Base-by-base conservation (phyloP, 139 green algal species). In the Dunaliella primolecta region DNA sequence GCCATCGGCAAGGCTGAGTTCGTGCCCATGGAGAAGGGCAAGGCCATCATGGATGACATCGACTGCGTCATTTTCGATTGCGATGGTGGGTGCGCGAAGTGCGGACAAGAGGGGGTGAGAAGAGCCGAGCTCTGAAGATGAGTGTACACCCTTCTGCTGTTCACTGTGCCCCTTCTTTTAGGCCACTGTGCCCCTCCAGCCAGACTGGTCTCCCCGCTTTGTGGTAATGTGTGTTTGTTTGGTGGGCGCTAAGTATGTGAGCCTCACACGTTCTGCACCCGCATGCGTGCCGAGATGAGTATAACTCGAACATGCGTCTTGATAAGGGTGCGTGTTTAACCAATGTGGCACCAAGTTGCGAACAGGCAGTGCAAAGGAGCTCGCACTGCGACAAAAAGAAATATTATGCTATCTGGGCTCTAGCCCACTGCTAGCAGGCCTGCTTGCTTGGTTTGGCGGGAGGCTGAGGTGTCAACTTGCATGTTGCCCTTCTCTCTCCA, bases 51-150 rank as follows among this genome's bases (percentile, higher is more conserved):
- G 77, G 77, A n/a, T 20, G 34, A 64, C 77, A 81, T 84, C 34
- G 80, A 84, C 32, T 84, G 80, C 56, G 25, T 84, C 1, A 32
- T 84, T 29, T 84, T 84, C 30, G 80, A 84, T 78, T 77, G 56
- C 27, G 80, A 84, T 78, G 80, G 80, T 84, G 56, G 27, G 79
- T 2, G 3, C 3, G 35, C 20, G 31, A n/a, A 33, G 34, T 11
- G 2, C 37, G 64, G 37, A 20, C 25, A 37, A 27, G 24, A 82
- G 3, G 25, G 21, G 36, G 3, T 70, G 27, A n/a, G 71, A 31
- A 7, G 71, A n/a, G n/a, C n/a, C n/a, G 29, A 7, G 71, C 71
- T 21, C 27, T 32, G 21, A n/a, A n/a, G 27, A 32, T 77, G 15
- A 32, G 71, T 7, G 71, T n/a, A 11, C 71, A 35, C 11, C 27